These are phyloP conservation scores for Neurospora sp. DNA, from an alignment of 495 filamentous ascomycete genomes.

Conservation along the genomic window DNA sequence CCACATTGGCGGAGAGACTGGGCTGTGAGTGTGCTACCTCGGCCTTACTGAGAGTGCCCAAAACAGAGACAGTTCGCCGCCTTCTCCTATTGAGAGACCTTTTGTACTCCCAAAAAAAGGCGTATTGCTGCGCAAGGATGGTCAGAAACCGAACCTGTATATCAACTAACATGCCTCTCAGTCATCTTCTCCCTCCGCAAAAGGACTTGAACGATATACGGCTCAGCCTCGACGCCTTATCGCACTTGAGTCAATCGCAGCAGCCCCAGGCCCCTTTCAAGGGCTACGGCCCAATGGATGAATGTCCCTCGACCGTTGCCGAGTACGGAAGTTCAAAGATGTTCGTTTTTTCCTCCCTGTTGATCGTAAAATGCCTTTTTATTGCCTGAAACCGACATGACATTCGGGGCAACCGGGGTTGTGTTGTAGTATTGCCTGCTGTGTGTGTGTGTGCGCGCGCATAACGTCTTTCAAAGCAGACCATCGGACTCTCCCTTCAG, in stretches of 20 bases:
- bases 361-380: not conserved
- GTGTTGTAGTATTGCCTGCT: not conserved
- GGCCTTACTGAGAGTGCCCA: not conserved
- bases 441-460: not conserved
- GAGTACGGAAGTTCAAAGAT: not conserved
- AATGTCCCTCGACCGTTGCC: not conserved
- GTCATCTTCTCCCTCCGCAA: not conserved
- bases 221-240: not conserved
- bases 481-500: slow-evolving; percentile 86
- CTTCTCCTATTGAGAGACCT: not conserved
- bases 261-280: not conserved
- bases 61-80: not conserved
- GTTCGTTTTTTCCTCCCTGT: not conserved
- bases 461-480: slow-evolving; percentile 43
- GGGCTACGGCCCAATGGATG: not conserved
- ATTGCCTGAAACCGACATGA: not conserved
- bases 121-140: not conserved
- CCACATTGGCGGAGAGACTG: not conserved
- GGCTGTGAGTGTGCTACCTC: not conserved
- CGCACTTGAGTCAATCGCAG: not conserved
- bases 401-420: not conserved
- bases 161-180: not conserved
- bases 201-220: not conserved
- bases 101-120: not conserved
- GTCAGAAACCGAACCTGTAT: not conserved